These are phyloP conservation scores for Artemisia tridentata DNA, from an alignment of 129 eudicot genomes.

Conservation along the genomic window DNA sequence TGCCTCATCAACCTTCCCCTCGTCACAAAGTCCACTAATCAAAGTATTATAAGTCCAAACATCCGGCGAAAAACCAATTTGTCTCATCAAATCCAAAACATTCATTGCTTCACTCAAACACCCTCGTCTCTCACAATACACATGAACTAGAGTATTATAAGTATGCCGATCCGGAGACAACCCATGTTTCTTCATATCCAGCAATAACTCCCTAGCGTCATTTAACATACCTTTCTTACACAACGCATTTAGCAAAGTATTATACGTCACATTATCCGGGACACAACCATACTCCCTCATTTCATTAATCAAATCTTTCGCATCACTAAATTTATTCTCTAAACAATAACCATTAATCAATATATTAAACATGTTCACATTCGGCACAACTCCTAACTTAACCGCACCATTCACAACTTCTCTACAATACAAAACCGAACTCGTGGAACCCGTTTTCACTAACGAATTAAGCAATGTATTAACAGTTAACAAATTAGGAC, in stretches of 20 bases:
- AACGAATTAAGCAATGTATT: constrained; percentile 63
- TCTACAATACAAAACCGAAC: constrained; percentile 35
- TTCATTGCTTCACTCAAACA: constrained; percentile 62
- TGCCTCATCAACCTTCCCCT: constrained; percentile 67
- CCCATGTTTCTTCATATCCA: constrained; percentile 64
- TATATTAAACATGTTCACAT: constrained; percentile 60
- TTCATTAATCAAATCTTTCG: constrained; percentile 46
- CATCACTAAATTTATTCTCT: constrained; percentile 51
- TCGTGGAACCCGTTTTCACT: constrained; percentile 45
- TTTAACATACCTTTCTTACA: constrained; percentile 61
- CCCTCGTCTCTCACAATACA: constrained; percentile 64
- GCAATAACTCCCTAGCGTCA: constrained; percentile 54
- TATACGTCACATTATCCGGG: constrained; percentile 82
- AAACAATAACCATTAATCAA: constrained; percentile 66
- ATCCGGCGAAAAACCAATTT: constrained; percentile 59
- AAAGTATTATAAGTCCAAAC: constrained; percentile 76
- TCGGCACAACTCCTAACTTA: constrained; percentile 49
- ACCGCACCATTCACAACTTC: constrained; percentile 55
- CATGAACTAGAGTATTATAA: constrained; percentile 67
- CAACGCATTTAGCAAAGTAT: constrained; percentile 60
- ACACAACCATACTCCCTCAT: constrained; percentile 53
- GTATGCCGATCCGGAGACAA: constrained; percentile 63
- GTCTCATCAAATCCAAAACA: constrained; percentile 70
- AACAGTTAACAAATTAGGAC: constrained; percentile 57
- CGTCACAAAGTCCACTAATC: constrained; percentile 57